Evolutionary conservation across 306 rosid genomes (phyloP), one percentile per base, ranked within the genome.

Genomic region (Abrus precatorius): DNA sequence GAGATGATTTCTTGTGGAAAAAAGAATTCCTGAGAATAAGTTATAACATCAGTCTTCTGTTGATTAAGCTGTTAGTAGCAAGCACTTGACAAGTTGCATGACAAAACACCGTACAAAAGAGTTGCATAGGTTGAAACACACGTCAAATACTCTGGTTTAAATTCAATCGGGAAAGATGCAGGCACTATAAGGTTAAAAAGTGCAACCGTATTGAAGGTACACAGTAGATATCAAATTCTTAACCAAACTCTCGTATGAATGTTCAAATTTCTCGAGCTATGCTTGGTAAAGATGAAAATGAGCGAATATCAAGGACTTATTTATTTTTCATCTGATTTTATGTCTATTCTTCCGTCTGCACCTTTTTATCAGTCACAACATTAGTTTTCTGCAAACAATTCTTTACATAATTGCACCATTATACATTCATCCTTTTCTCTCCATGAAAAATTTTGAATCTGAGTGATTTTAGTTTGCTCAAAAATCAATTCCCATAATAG

Each of bases 1-100:
- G 44, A 91, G 94, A 86, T 95, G 97, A 70, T 85, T 89, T 83
- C 63, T 90, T 7, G 97, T 87, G 74, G 97, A 79, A 86, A 95
- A 92, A 52, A 94, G 85, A 85, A 87, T 85, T 83, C 97, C 98
- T 94, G 95, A 38, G 74, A 75, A 86, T 80, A 27, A 77, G 67
- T 69, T 45, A 71, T 78, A 72, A 27, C 48, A 47, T 86, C 62
- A 82, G 62, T 44, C 55, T 74, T 53, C 50, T 78, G 57, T 50
- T 60, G 67, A 72, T 53, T 13, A 72, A 81, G 78, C 60, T n/a
- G 62, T 74, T 49, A 32, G 30, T 10, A 45, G 43, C 47, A 67
- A 70, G 12, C 85, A 74, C 79, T 74, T 54, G 50, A 78, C 74
- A 60, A 47, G 64, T 48, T 53, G 57, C 57, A 75, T 55, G 40